Conservation (phyloP, 2,329 filamentous ascomycete species). For the Diaporthe amygdali region DNA sequence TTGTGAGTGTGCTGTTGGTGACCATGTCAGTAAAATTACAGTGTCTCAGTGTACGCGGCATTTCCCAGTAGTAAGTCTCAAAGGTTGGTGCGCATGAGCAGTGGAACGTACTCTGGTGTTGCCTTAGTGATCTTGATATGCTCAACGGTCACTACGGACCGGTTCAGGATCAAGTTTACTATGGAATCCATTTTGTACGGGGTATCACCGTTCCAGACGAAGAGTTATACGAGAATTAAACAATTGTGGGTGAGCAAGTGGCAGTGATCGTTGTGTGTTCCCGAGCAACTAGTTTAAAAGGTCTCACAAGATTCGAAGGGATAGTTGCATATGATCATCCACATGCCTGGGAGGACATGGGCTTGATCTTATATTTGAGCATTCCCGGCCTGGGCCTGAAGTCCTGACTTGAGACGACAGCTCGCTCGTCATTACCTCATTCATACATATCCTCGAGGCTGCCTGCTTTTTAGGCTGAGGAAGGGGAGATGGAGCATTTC, state of each 20-base stretch:
- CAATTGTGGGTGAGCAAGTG: not conserved
- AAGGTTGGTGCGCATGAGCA: not conserved
- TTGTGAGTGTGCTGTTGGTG: conserved; percentile 34
- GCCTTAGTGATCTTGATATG: conserved; percentile 36
- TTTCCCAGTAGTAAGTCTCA: not conserved
- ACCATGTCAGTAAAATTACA: not conserved
- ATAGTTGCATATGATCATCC: not conserved
- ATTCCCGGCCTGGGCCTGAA: not conserved
- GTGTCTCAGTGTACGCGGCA: not conserved
- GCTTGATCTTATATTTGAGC: not conserved
- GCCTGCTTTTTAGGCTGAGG: not conserved
- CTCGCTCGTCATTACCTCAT: not conserved
- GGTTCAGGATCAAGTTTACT: conserved; percentile 35
- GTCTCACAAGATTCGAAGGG: not conserved
- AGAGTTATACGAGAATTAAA: not conserved
- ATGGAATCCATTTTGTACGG: conserved; percentile 32
- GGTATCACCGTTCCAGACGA: not conserved
- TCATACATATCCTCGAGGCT: not conserved
- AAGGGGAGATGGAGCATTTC: not conserved
- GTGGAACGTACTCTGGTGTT: conserved; percentile 35
- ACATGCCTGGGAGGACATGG: not conserved
- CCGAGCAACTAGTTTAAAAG: not conserved
- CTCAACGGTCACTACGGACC: conserved; percentile 34
- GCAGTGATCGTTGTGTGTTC: not conserved
- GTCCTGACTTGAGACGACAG: not conserved